Conservation (phyloP, 345 rosid species). For the Conringia planisiliqua region DNA sequence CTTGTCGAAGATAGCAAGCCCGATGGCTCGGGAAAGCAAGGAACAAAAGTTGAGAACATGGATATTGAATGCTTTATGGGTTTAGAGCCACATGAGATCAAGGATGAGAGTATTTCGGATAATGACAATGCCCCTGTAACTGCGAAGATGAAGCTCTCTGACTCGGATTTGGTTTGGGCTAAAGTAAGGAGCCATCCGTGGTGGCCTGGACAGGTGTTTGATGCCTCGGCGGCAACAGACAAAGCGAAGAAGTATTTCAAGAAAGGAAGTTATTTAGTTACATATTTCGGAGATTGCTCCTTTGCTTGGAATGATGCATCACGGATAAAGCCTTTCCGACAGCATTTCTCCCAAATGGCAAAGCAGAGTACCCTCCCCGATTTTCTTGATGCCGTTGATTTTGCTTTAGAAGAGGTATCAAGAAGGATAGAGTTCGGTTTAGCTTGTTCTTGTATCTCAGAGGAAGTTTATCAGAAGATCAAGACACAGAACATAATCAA, state of each 20-base stretch:
- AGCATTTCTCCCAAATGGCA: constrained; percentile 55
- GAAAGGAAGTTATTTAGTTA: constrained; percentile 51
- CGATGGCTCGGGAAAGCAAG: constrained; percentile 24
- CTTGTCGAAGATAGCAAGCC: constrained; percentile 1
- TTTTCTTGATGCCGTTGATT: constrained; percentile 55
- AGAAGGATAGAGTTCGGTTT: constrained; percentile 71
- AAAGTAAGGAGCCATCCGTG: constrained; percentile 88
- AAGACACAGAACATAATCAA: constrained; percentile 52
- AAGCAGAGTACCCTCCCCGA: constrained; percentile 50
- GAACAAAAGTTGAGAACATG: constrained; percentile 15
- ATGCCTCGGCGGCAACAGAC: constrained; percentile 48
- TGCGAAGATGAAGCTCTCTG: constrained; percentile 29
- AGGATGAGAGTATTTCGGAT: neutral
- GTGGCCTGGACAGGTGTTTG: constrained; percentile 91
- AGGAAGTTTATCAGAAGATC: constrained; percentile 41
- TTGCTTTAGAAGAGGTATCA: constrained; percentile 70
- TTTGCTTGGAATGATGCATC: constrained; percentile 72
- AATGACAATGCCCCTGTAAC: neutral
- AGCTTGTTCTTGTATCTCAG: constrained; percentile 64
- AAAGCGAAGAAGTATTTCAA: constrained; percentile 59
- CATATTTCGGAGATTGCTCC: constrained; percentile 69
- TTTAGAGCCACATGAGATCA: constrained; percentile 19
- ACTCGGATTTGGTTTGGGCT: constrained; percentile 78
- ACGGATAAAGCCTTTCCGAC: constrained; percentile 56
- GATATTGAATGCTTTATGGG: neutral